These are phyloP conservation scores for Erythrobasidium yunnanense DNA, from an alignment of 768 basidiomycete species.

Conservation along the genomic window DNA sequence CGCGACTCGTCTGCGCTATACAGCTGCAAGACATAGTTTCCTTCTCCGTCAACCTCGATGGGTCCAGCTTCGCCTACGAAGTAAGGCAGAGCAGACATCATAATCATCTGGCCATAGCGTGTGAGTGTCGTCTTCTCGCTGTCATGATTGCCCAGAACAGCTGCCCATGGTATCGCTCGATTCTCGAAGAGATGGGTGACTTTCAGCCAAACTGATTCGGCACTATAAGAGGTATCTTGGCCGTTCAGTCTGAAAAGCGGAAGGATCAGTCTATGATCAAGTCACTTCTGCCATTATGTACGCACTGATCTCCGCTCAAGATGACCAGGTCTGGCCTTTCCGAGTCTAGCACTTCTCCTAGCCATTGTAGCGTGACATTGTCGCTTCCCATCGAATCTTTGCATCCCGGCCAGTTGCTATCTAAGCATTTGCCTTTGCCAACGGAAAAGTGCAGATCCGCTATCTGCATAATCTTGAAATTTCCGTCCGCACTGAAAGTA, in stretches of 20 bases:
- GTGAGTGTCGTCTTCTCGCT: slow-evolving; percentile 54
- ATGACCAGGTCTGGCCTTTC: slow-evolving; percentile 87
- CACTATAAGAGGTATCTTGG: slow-evolving; percentile 78
- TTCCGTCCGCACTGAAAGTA: slow-evolving; percentile 70
- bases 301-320: slow-evolving; percentile 73
- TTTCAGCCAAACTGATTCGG: slow-evolving; percentile 76
- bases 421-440: slow-evolving; percentile 62
- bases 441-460: slow-evolving; percentile 92
- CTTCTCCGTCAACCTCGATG: slow-evolving; percentile 70
- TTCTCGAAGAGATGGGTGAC: slow-evolving; percentile 67
- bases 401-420: slow-evolving; percentile 40
- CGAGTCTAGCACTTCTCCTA: slow-evolving; percentile 58
- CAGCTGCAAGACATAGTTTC: slow-evolving; percentile 56
- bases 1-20: slow-evolving; percentile 11
- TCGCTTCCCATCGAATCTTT: slow-evolving; percentile 49
- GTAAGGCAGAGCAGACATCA: slow-evolving; percentile 69
- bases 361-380: slow-evolving; percentile 61
- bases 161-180: slow-evolving; percentile 74
- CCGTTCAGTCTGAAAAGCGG: slow-evolving; percentile 54
- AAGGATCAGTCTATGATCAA: not conserved
- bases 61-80: slow-evolving; percentile 72
- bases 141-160: slow-evolving; percentile 91
- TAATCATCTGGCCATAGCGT: slow-evolving; percentile 55
- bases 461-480: slow-evolving; percentile 78
- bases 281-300: not conserved